These are phyloP conservation scores for Colletotrichum liriopes DNA, from an alignment of 2,329 filamentous ascomycete species.

Conservation along the genomic window DNA sequence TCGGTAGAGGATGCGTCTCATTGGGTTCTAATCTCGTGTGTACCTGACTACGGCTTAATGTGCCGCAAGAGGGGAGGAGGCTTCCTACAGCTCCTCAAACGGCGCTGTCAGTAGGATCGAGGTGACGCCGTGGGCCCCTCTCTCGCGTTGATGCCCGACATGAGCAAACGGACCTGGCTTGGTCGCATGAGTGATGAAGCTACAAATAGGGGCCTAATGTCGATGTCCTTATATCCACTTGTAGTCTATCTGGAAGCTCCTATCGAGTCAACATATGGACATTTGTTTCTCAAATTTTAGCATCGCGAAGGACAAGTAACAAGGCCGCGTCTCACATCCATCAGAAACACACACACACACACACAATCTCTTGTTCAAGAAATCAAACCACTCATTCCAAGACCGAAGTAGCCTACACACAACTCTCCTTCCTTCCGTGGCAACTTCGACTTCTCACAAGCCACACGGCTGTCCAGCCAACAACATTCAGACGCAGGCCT, in stretches of 20 bases:
- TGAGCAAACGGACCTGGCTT: background rate
- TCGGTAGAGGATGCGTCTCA: conserved; percentile 12
- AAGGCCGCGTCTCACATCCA: background rate
- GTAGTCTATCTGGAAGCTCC: background rate
- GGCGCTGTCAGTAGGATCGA: conserved; percentile 27
- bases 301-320: background rate
- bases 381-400: background rate
- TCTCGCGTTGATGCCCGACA: conserved; percentile 27
- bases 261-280: background rate
- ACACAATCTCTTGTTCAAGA: background rate
- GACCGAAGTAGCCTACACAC: background rate
- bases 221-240: background rate
- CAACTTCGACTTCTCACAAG: background rate
- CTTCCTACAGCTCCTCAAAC: conserved; percentile 32
- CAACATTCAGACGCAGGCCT: background rate
- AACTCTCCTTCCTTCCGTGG: background rate
- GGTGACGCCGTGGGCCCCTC: conserved; percentile 17
- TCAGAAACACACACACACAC: background rate
- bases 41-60: conserved; percentile 18
- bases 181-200: conserved; percentile 12
- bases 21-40: conserved; percentile 6
- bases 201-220: conserved; percentile 25
- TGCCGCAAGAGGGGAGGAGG: conserved; percentile 9
- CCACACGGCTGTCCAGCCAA: background rate
- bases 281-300: background rate